A percentile compares a stretch with the other conserved stretches of the same genome.
Evolutionary conservation across 2,329 filamentous ascomycete genomes (phyloP).

Genomic region (Apiospora sp.): DNA sequence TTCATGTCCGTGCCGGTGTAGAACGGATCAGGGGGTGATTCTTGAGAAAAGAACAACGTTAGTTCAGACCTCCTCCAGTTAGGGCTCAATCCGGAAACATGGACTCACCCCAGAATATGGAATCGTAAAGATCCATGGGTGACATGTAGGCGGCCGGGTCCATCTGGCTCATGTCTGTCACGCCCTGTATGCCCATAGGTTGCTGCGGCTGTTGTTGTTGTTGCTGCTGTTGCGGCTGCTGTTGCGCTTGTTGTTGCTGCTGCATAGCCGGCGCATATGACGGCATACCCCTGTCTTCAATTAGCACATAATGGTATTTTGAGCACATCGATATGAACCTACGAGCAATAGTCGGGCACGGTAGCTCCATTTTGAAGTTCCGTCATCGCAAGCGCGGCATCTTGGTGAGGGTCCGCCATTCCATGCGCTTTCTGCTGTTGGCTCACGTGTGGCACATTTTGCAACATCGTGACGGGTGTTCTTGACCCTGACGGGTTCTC

Average conservation of each 20-base stretch:
- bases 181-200: conserved; percentile 39
- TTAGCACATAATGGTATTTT: neutral
- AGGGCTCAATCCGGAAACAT: conserved; percentile 23
- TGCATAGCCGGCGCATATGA: conserved; percentile 1
- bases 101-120: conserved; percentile 71
- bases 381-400: conserved; percentile 70
- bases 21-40: conserved; percentile 64
- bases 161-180: conserved; percentile 56
- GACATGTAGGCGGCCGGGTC: conserved; percentile 69
- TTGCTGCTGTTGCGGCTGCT: neutral
- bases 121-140: conserved; percentile 73
- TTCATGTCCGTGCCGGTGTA: conserved; percentile 65
- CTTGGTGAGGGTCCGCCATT: conserved; percentile 61
- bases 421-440: conserved; percentile 37
- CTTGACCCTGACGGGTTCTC: conserved; percentile 56
- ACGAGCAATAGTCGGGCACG: conserved; percentile 55
- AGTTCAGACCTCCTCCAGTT: conserved; percentile 28
- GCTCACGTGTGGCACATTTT: neutral
- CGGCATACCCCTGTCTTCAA: neutral
- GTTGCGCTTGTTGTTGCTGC: conserved; percentile 46
- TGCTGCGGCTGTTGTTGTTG: conserved; percentile 36
- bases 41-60: conserved; percentile 44
- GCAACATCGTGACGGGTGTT: conserved; percentile 28
- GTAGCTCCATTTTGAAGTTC: conserved; percentile 67
- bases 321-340: conserved; percentile 29